Conservation (phyloP, 2,329 filamentous ascomycete genomes). For the Penicillium sp. region DNA sequence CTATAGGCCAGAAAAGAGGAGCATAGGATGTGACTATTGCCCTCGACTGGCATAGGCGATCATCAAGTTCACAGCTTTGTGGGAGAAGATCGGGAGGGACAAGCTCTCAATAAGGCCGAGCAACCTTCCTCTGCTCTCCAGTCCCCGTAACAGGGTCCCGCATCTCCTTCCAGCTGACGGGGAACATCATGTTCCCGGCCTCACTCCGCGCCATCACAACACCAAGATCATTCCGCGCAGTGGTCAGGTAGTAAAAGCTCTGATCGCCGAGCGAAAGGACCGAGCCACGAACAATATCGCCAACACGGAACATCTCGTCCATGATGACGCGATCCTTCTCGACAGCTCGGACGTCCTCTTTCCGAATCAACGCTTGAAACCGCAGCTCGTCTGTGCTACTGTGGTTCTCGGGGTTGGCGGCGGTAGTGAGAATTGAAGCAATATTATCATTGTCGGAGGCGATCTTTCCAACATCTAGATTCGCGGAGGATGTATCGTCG, state of each 20-base stretch:
- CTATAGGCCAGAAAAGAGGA: not conserved
- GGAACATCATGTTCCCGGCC: slow-evolving; percentile 85
- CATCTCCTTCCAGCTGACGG: slow-evolving; percentile 95
- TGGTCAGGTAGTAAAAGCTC: slow-evolving; percentile 92
- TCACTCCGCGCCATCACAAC: slow-evolving; percentile 93
- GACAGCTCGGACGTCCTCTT: slow-evolving; percentile 89
- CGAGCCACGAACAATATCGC: slow-evolving; percentile 83
- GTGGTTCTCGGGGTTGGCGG: slow-evolving; percentile 44
- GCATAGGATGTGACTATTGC: not conserved
- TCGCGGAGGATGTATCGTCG: slow-evolving; percentile 40
- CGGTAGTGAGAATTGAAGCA: slow-evolving; percentile 38
- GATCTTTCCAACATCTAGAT: slow-evolving; percentile 22
- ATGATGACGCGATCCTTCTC: slow-evolving; percentile 96
- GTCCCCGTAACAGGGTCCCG: slow-evolving; percentile 76
- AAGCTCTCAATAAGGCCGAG: slow-evolving; percentile 76
- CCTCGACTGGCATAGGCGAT: not conserved
- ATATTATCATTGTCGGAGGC: slow-evolving; percentile 42
- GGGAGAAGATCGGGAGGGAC: not conserved
- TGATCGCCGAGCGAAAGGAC: slow-evolving; percentile 94
- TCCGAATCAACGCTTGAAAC: slow-evolving; percentile 81
- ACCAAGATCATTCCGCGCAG: slow-evolving; percentile 85
- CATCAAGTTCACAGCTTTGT: not conserved
- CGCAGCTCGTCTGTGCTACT: slow-evolving; percentile 61
- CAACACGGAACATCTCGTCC: slow-evolving; percentile 86
- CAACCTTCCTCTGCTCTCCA: slow-evolving; percentile 84